Conservation (phyloP, 805 yeast species). For the Yarrowia divulgata region DNA sequence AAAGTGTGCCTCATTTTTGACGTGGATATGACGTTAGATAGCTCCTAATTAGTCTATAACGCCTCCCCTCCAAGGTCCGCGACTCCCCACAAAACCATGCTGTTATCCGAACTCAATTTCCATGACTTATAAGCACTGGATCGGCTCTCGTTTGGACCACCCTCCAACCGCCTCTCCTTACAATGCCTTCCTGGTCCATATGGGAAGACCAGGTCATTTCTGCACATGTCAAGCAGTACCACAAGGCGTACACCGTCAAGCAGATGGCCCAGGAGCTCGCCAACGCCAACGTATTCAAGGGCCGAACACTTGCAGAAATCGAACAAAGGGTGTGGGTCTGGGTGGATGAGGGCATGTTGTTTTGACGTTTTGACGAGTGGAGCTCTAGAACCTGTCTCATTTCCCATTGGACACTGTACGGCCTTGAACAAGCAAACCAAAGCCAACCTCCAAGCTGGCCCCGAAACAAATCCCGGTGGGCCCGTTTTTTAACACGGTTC, state of each 20-base stretch:
- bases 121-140: not conserved
- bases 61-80: not conserved
- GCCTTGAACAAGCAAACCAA: no score
- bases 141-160: not conserved
- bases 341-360: constrained; percentile 30
- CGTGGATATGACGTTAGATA: not conserved
- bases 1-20: not conserved
- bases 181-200: constrained; percentile 26
- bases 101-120: constrained; percentile 24
- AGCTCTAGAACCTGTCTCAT: no score
- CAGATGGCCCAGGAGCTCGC: constrained; percentile 37
- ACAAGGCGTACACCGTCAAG: constrained; percentile 22
- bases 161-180: not conserved
- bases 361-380: not conserved
- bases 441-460: not conserved
- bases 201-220: constrained; percentile 34
- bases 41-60: not conserved
- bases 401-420: no score
- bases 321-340: constrained; percentile 36
- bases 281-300: constrained; percentile 11
- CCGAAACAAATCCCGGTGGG: not conserved
- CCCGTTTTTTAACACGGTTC: no score
- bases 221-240: constrained; percentile 30
- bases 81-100: constrained; percentile 12
- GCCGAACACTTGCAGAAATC: constrained; percentile 15